phyloP scores from a whole-genome alignment of 2,329 filamentous ascomycete species.

The Neopestalotiopsis sp. region DNA sequence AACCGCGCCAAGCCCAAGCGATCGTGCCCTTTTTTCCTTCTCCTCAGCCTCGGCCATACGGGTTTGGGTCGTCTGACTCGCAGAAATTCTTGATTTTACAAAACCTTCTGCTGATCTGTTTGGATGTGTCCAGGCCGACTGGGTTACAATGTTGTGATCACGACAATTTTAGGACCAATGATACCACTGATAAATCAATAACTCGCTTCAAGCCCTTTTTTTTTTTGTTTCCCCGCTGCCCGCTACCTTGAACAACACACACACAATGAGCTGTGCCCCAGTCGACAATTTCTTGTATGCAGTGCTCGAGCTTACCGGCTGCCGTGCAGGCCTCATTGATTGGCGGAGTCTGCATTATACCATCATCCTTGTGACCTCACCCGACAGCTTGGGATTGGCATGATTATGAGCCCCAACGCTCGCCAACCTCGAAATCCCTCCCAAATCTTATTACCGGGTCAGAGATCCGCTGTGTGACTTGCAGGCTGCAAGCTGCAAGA shows the following conservation, averaged over 20 bases:
- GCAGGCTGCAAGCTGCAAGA: background rate
- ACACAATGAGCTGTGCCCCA: background rate
- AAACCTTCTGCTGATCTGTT: background rate
- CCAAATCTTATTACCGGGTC: background rate
- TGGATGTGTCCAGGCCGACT: background rate
- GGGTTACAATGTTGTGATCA: background rate
- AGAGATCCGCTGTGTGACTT: background rate
- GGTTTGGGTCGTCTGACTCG: background rate
- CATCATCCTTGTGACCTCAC: slow-evolving; percentile 6
- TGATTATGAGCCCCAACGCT: background rate
- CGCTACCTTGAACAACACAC: background rate
- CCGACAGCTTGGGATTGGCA: background rate
- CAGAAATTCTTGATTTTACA: background rate
- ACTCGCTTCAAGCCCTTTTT: background rate
- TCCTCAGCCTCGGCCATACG: background rate
- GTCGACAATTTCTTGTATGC: background rate
- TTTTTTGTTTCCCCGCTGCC: background rate
- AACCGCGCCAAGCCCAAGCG: background rate
- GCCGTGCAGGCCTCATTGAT: background rate
- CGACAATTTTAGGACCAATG: background rate
- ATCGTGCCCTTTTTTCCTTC: background rate
- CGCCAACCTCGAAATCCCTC: background rate
- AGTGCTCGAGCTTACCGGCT: background rate
- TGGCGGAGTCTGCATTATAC: background rate
- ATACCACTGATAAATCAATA: slow-evolving; percentile 1